Evolutionary conservation across 2,329 filamentous ascomycete species (phyloP).

Genomic region (Ophiostoma ulmi): DNA sequence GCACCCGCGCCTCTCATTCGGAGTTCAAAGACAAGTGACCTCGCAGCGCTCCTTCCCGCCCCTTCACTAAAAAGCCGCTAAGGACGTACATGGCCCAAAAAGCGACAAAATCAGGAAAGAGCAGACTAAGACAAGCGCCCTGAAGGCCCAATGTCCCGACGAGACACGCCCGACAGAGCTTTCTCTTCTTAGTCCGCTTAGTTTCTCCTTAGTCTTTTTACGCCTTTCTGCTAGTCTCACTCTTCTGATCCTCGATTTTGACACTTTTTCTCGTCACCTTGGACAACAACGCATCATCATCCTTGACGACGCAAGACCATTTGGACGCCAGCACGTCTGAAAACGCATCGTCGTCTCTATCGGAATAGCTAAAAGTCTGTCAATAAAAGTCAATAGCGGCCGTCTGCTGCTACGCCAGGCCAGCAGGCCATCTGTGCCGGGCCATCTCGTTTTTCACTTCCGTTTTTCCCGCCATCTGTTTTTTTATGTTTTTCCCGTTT

Average conservation of each 20-base stretch:
- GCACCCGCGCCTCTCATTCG: not conserved
- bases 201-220: too few species aligned
- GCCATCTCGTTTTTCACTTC: not conserved
- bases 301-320: not conserved
- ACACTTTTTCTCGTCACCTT: not conserved
- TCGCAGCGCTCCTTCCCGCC: slow-evolving; percentile 11
- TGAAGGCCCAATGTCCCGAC: not conserved
- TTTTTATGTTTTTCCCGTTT: not conserved
- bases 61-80: slow-evolving; percentile 12
- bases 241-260: not conserved
- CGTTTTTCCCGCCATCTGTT: slow-evolving; percentile 11
- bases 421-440: slow-evolving; percentile 9
- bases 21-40: not conserved
- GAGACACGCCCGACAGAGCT: not conserved
- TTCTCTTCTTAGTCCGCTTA: not conserved
- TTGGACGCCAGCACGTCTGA: slow-evolving; percentile 6
- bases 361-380: not conserved
- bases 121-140: slow-evolving; percentile 12
- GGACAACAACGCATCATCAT: slow-evolving; percentile 5
- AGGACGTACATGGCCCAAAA: not conserved
- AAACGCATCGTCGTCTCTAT: slow-evolving; percentile 5
- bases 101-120: slow-evolving; percentile 4
- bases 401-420: slow-evolving; percentile 12
- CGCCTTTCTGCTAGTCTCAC: not conserved
- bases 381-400: not conserved